These are phyloP conservation scores for Coprinellus micaceus DNA, from an alignment of 768 basidiomycete genomes.

Conservation along the genomic window DNA sequence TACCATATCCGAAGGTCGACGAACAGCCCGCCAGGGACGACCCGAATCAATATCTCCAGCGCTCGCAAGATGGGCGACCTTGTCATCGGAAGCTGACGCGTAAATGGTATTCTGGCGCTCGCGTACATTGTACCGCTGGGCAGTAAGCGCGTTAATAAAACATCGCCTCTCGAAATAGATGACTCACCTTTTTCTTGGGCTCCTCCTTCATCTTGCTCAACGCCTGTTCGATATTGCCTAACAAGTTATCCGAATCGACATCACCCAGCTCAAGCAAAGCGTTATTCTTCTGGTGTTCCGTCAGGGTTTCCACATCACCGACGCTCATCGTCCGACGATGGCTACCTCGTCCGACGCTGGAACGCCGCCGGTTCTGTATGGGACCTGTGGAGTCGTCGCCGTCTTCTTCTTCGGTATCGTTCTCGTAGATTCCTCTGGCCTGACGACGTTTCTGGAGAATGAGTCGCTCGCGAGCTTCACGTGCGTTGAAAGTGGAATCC, in stretches of 20 bases:
- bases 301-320: constrained; percentile 58
- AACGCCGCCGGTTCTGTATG: constrained; percentile 23
- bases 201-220: constrained; percentile 57
- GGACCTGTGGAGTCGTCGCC: constrained; percentile 8
- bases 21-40: constrained; percentile 81
- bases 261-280: constrained; percentile 38
- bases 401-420: constrained; percentile 28
- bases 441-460: constrained; percentile 70
- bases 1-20: constrained; percentile 94
- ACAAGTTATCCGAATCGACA: constrained; percentile 49
- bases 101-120: constrained; percentile 76
- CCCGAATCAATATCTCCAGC: constrained; percentile 83
- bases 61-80: constrained; percentile 63
- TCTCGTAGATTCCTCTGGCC: constrained; percentile 52
- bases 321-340: constrained; percentile 75
- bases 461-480: constrained; percentile 54
- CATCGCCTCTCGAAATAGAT: constrained; percentile 23
- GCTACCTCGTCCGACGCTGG: constrained; percentile 48
- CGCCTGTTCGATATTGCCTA: constrained; percentile 72
- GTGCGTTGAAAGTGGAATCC: constrained; percentile 46
- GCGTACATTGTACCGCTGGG: constrained; percentile 75
- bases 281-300: constrained; percentile 31
- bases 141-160: too few species aligned
- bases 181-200: constrained; percentile 35
- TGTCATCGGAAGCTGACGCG: constrained; percentile 76